These are phyloP conservation scores for Candida endomychidarum DNA, from an alignment of 805 yeast species.

Conservation along the genomic window DNA sequence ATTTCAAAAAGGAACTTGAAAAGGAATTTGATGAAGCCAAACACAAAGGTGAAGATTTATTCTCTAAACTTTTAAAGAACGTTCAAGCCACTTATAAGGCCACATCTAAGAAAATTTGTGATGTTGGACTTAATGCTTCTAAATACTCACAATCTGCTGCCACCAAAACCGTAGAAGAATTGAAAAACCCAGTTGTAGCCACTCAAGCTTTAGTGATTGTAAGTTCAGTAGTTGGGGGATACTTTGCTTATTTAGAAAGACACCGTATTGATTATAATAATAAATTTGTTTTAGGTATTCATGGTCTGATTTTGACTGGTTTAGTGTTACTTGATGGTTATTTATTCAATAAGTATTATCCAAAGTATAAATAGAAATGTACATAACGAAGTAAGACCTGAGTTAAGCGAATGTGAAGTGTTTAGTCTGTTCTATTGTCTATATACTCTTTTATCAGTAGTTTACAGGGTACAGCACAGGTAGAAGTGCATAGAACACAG, in stretches of 20 bases:
- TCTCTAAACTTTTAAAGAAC: conserved; percentile 18
- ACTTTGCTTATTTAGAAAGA: conserved; percentile 52
- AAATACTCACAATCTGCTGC: background rate
- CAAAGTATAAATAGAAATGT: conserved; percentile 55
- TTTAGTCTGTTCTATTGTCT: too few species aligned
- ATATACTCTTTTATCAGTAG: too few species aligned
- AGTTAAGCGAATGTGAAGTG: too few species aligned
- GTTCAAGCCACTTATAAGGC: conserved; percentile 1
- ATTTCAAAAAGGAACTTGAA: conserved; percentile 15
- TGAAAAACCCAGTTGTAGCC: conserved; percentile 63
- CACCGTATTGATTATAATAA: conserved; percentile 46
- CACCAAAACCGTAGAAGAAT: conserved; percentile 29
- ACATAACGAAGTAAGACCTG: too few species aligned
- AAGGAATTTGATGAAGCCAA: conserved; percentile 23
- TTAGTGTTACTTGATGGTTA: conserved; percentile 54
- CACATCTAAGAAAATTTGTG: conserved; percentile 5
- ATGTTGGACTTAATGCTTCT: conserved; percentile 8
- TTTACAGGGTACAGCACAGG: too few species aligned
- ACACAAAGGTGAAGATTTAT: conserved; percentile 23
- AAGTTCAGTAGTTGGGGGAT: conserved; percentile 48
- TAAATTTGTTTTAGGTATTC: conserved; percentile 45
- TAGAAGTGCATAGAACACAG: too few species aligned
- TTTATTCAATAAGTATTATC: conserved; percentile 53
- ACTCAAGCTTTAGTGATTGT: conserved; percentile 51
- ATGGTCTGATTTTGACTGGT: conserved; percentile 54